These are phyloP conservation scores for Fragilaria radians DNA, from an alignment of 108 stramenopile species.

Conservation along the genomic window DNA sequence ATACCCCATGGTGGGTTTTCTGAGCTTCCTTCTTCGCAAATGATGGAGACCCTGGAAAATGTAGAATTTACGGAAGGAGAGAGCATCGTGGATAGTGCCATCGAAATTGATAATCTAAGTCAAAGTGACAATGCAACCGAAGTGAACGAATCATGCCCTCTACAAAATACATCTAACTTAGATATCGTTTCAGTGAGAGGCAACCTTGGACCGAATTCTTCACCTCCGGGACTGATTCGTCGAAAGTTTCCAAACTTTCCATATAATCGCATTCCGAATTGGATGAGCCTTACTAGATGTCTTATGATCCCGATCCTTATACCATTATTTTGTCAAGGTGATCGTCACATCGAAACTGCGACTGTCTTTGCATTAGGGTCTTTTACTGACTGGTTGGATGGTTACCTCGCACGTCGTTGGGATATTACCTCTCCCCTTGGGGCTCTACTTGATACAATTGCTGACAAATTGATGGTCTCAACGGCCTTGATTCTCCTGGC, in stretches of 20 bases:
- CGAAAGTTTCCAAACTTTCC: slow-evolving; percentile 47
- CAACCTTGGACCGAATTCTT: slow-evolving; percentile 40
- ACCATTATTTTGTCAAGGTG: slow-evolving; percentile 36
- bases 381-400: slow-evolving; percentile 91
- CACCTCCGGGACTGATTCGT: slow-evolving; percentile 54
- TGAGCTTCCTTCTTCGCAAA: too few species aligned
- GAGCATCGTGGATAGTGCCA: too few species aligned
- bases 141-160: too few species aligned
- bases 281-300: slow-evolving; percentile 62
- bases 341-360: slow-evolving; percentile 18
- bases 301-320: slow-evolving; percentile 62
- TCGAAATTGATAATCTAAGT: too few species aligned
- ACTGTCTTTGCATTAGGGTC: slow-evolving; percentile 63
- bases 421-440: slow-evolving; percentile 76
- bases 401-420: slow-evolving; percentile 84
- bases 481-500: slow-evolving; percentile 81
- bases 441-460: slow-evolving; percentile 96
- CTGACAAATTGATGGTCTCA: slow-evolving; percentile 94
- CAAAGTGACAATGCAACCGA: too few species aligned
- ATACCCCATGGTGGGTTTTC: too few species aligned
- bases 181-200: too few species aligned
- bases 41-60: too few species aligned
- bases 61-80: too few species aligned
- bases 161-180: too few species aligned
- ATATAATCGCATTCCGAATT: slow-evolving; percentile 62